Percentiles rank a stretch among this genome's conserved stretches.
Conservation (phyloP, 495 filamentous ascomycete genomes). For the Saxispiralis lemnorum region DNA sequence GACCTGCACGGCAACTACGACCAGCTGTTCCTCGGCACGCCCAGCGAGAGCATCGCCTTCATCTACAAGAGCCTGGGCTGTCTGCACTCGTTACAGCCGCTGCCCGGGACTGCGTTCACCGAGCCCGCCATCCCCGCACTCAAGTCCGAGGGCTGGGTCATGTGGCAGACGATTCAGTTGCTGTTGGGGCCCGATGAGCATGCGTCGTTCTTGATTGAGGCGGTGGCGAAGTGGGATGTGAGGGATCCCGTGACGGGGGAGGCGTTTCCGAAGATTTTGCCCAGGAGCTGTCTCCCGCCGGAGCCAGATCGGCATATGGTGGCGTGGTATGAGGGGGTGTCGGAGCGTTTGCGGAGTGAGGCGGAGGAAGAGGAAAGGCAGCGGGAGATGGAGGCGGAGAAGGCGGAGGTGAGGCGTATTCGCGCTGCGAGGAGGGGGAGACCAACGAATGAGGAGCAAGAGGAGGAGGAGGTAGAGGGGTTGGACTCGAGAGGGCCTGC, state of each 20-base stretch:
- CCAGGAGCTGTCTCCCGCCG: slow-evolving; percentile 55
- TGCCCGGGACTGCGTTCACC: slow-evolving; percentile 49
- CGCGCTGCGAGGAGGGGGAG: background rate
- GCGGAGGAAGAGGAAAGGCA: slow-evolving; percentile 18
- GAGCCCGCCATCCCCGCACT: slow-evolving; percentile 66
- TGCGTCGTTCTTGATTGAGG: slow-evolving; percentile 63
- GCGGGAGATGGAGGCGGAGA: slow-evolving; percentile 9
- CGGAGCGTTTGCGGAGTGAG: slow-evolving; percentile 30
- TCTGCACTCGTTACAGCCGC: slow-evolving; percentile 36
- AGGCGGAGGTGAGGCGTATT: slow-evolving; percentile 12
- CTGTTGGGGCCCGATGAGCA: slow-evolving; percentile 79
- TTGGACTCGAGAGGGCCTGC: slow-evolving; percentile 20
- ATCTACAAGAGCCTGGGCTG: slow-evolving; percentile 88
- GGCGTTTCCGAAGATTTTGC: slow-evolving; percentile 61
- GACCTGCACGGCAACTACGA: slow-evolving; percentile 82
- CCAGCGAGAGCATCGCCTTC: slow-evolving; percentile 55
- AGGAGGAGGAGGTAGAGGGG: slow-evolving; percentile 19
- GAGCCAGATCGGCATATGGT: slow-evolving; percentile 61
- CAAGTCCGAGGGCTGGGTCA: slow-evolving; percentile 65
- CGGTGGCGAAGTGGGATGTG: slow-evolving; percentile 59
- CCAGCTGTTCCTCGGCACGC: slow-evolving; percentile 64
- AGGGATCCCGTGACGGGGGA: slow-evolving; percentile 50
- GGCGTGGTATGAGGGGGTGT: slow-evolving; percentile 64
- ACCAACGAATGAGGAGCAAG: slow-evolving; percentile 1
- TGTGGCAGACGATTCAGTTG: slow-evolving; percentile 87